phyloP scores from a whole-genome alignment of 1,284 basidiomycete species.

The Ceratobasidium sp. region DNA sequence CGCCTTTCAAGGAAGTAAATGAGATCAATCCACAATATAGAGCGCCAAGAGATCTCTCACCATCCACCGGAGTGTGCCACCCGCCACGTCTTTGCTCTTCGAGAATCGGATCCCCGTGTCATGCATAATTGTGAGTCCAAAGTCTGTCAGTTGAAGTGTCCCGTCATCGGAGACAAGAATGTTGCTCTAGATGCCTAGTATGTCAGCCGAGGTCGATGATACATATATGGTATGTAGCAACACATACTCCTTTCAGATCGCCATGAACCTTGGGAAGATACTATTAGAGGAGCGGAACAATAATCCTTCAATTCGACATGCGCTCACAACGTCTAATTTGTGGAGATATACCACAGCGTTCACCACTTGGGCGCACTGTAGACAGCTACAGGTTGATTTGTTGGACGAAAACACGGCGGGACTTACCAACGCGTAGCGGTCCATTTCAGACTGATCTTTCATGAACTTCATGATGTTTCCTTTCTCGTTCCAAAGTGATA shows the following conservation, averaged over 20 bases:
- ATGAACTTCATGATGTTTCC: conserved; percentile 1
- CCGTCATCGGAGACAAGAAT: neutral
- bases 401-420: neutral
- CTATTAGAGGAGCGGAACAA: neutral
- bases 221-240: neutral
- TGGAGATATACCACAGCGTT: no score
- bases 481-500: conserved; percentile 3
- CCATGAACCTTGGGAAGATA: neutral
- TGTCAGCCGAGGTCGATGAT: neutral
- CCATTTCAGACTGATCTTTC: neutral
- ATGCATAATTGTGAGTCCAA: neutral
- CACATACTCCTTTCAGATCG: conserved; percentile 1
- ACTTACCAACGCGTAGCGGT: neutral
- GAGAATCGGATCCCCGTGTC: neutral
- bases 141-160: neutral
- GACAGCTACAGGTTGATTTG: neutral
- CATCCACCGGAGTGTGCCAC: no score
- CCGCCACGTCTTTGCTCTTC: neutral
- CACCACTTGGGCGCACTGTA: no score
- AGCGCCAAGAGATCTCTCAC: no score
- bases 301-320: no score
- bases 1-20: no score
- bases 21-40: no score
- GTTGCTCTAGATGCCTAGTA: neutral
- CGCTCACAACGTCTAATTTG: no score